phyloP scores from a whole-genome alignment of 805 yeast species.

The Wickerhamiella galacta region DNA sequence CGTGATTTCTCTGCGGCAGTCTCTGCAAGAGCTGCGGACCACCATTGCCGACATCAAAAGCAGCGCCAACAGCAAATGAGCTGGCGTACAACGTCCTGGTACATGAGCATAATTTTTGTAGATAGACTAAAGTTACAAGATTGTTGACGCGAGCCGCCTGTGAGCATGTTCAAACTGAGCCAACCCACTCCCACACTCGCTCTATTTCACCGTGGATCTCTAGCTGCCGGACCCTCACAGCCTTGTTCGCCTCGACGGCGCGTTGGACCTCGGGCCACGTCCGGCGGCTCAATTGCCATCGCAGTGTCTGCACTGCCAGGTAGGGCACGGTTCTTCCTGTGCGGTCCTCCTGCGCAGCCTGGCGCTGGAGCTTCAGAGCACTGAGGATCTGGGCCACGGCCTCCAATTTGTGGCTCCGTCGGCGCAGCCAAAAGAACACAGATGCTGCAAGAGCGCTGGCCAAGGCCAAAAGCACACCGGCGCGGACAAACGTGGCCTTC shows the following conservation, averaged over 20 bases:
- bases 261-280: slow-evolving; percentile 45
- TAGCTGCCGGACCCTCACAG: slow-evolving; percentile 40
- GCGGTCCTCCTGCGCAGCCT: slow-evolving; percentile 10
- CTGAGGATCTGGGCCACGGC: slow-evolving; percentile 6
- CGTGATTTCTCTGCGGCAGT: slow-evolving; percentile 49
- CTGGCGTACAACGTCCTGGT: too few species aligned
- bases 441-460: not conserved
- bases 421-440: not conserved
- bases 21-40: slow-evolving; percentile 49
- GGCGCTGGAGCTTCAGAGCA: slow-evolving; percentile 8
- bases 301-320: slow-evolving; percentile 8
- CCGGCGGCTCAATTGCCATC: slow-evolving; percentile 4
- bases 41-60: slow-evolving; percentile 48
- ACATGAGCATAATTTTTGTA: too few species aligned
- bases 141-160: too few species aligned
- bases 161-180: too few species aligned
- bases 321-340: slow-evolving; percentile 9
- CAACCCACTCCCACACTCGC: slow-evolving; percentile 79
- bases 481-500: slow-evolving; percentile 1
- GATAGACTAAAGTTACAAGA: too few species aligned
- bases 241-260: slow-evolving; percentile 47
- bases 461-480: not conserved
- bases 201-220: slow-evolving; percentile 80
- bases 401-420: slow-evolving; percentile 1
- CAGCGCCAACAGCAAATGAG: slow-evolving; percentile 7